These are phyloP conservation scores for Botryotinia convoluta DNA, from an alignment of 2,329 filamentous ascomycete species.

Conservation along the genomic window DNA sequence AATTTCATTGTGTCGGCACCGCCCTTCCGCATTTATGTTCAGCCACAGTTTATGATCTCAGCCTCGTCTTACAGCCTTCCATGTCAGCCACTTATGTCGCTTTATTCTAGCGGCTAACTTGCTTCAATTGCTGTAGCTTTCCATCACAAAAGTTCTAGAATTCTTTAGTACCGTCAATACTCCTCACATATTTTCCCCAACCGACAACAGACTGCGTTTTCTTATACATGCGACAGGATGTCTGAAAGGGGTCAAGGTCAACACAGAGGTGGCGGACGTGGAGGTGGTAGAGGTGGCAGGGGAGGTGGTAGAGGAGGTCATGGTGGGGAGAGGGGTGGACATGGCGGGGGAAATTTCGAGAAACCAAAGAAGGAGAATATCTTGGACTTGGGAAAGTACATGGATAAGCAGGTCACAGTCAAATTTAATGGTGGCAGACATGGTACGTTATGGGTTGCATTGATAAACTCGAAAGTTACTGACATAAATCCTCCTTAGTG, in stretches of 20 bases:
- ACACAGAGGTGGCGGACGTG: slow-evolving; percentile 26
- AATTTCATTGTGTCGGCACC: neutral
- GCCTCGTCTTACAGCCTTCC: neutral
- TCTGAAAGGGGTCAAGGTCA: slow-evolving; percentile 27
- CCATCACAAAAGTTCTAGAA: slow-evolving; percentile 5
- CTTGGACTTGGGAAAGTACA: slow-evolving; percentile 89
- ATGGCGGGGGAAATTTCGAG: slow-evolving; percentile 53
- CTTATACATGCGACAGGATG: slow-evolving; percentile 22
- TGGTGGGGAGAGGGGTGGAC: slow-evolving; percentile 44
- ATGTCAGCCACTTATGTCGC: neutral
- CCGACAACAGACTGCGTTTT: neutral
- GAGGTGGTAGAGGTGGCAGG: slow-evolving; percentile 24
- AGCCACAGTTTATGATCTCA: neutral
- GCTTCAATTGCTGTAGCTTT: slow-evolving; percentile 1
- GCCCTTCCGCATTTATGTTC: neutral
- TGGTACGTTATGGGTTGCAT: slow-evolving; percentile 52
- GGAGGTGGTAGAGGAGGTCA: slow-evolving; percentile 35
- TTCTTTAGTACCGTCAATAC: neutral
- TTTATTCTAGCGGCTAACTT: slow-evolving; percentile 9
- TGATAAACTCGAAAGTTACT: neutral
- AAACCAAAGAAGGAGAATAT: slow-evolving; percentile 98
- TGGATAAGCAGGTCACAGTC: slow-evolving; percentile 92
- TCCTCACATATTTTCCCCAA: neutral
- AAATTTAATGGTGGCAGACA: slow-evolving; percentile 96
- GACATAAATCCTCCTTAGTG: slow-evolving; percentile 52